Percentiles rank a stretch among this genome's conserved stretches.
These are phyloP conservation scores for Aspergillus ochraceoroseus DNA, from an alignment of 2,329 filamentous ascomycete species.

Conservation along the genomic window DNA sequence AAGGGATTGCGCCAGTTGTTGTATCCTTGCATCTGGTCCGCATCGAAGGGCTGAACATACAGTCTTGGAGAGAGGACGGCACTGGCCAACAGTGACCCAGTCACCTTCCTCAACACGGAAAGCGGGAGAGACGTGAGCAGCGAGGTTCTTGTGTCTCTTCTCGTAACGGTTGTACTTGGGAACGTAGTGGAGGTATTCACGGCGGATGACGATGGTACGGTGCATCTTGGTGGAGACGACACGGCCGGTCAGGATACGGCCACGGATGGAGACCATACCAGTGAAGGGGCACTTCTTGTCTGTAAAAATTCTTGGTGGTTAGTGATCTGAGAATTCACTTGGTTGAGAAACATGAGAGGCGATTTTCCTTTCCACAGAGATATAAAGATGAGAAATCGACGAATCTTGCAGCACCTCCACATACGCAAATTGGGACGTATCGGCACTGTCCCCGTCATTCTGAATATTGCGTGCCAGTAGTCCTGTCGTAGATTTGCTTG, in stretches of 20 bases:
- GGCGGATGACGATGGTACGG: slow-evolving; percentile 97
- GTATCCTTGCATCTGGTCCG: background rate
- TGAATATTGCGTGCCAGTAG: background rate
- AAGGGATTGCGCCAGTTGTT: background rate
- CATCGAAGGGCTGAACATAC: slow-evolving; percentile 59
- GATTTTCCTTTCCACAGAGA: slow-evolving; percentile 8
- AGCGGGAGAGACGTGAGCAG: slow-evolving; percentile 96
- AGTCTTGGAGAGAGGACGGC: slow-evolving; percentile 98
- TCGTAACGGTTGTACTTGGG: slow-evolving; percentile 99
- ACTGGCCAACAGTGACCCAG: slow-evolving; percentile 98
- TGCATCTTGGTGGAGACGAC: slow-evolving; percentile 99
- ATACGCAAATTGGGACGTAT: background rate
- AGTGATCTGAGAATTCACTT: slow-evolving; percentile 20
- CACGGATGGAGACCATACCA: slow-evolving; percentile 97
- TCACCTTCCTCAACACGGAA: slow-evolving; percentile 99
- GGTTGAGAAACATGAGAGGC: slow-evolving; percentile 2
- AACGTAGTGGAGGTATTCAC: slow-evolving; percentile 99
- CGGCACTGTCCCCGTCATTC: background rate
- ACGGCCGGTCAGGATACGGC: slow-evolving; percentile 98
- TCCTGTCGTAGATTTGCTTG: background rate
- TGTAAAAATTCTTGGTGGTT: slow-evolving; percentile 44
- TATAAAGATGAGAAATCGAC: slow-evolving; percentile 16
- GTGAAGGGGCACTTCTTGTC: slow-evolving; percentile 99
- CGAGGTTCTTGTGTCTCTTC: slow-evolving; percentile 99
- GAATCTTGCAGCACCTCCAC: background rate